Conservation (phyloP, 306 rosid genomes). For the Senna siamea region DNA sequence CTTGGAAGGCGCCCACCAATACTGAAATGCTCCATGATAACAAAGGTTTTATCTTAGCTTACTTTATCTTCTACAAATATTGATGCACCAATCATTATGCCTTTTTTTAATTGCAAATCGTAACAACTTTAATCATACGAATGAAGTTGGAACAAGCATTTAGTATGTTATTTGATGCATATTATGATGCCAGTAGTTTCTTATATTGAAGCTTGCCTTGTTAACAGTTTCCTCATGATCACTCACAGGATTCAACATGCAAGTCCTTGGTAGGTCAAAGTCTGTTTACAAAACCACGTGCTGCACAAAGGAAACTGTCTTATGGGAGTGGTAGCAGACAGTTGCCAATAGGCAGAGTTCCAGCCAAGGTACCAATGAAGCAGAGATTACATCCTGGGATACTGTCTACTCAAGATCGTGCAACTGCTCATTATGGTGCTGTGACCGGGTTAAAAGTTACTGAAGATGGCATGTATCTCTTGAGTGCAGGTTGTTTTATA, state of each 20-base stretch:
- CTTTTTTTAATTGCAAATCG: not conserved
- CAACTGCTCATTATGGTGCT: slow-evolving; percentile 97
- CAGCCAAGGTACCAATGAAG: slow-evolving; percentile 68
- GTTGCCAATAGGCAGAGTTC: slow-evolving; percentile 52
- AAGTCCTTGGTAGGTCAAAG: slow-evolving; percentile 47
- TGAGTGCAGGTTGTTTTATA: slow-evolving; percentile 74
- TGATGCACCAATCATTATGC: slow-evolving; percentile 8
- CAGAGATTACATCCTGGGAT: slow-evolving; percentile 94
- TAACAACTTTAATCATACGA: slow-evolving; percentile 20
- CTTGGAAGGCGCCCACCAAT: slow-evolving; percentile 90
- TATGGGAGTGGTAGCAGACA: slow-evolving; percentile 70
- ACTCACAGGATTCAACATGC: slow-evolving; percentile 59
- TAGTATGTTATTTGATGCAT: slow-evolving; percentile 12
- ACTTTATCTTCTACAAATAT: slow-evolving; percentile 26
- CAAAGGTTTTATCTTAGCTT: slow-evolving; percentile 59
- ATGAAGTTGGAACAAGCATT: slow-evolving; percentile 32
- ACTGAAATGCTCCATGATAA: slow-evolving; percentile 47
- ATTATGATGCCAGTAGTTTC: slow-evolving; percentile 26
- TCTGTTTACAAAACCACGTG: slow-evolving; percentile 50
- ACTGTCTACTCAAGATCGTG: slow-evolving; percentile 89
- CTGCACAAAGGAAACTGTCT: slow-evolving; percentile 62
- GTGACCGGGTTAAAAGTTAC: slow-evolving; percentile 87
- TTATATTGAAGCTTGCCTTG: slow-evolving; percentile 6
- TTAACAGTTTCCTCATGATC: slow-evolving; percentile 7
- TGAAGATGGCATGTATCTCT: slow-evolving; percentile 89